Percentiles rank a stretch among this genome's conserved stretches.
phyloP scores from a whole-genome alignment of 345 rosid genomes.

The Acer campestre region DNA sequence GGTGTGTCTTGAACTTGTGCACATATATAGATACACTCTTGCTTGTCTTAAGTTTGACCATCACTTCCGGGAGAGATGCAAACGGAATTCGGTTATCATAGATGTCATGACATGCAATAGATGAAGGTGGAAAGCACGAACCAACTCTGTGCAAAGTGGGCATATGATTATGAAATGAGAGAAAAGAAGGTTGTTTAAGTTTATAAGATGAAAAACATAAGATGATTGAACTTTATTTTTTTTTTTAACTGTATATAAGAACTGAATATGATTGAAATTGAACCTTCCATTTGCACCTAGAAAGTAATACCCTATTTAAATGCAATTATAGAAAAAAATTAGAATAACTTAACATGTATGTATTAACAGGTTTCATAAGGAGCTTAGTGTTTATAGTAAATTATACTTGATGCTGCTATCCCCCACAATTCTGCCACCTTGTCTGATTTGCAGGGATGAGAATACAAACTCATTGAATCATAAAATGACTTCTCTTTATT shows the following conservation, averaged over 20 bases:
- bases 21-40: constrained; percentile 22
- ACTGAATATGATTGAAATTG: not conserved
- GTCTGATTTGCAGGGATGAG: not conserved
- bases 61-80: constrained; percentile 37
- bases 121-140: constrained; percentile 39
- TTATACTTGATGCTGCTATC: not conserved
- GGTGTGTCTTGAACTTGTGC: constrained; percentile 33
- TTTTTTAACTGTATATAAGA: not conserved
- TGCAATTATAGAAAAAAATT: too few relatives aligned
- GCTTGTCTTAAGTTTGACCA: constrained; percentile 32
- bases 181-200: not conserved
- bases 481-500: not conserved
- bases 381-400: not conserved
- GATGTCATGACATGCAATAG: constrained; percentile 53
- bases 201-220: not conserved
- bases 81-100: constrained; percentile 47
- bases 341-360: not conserved
- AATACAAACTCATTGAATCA: not conserved
- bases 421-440: not conserved
- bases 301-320: not conserved
- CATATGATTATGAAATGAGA: not conserved
- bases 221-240: not conserved
- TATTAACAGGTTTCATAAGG: not conserved
- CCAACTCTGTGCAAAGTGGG: constrained; percentile 53
- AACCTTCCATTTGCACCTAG: not conserved